Conservation (phyloP, 2,329 filamentous ascomycete species). For the Fusarium succisae region DNA sequence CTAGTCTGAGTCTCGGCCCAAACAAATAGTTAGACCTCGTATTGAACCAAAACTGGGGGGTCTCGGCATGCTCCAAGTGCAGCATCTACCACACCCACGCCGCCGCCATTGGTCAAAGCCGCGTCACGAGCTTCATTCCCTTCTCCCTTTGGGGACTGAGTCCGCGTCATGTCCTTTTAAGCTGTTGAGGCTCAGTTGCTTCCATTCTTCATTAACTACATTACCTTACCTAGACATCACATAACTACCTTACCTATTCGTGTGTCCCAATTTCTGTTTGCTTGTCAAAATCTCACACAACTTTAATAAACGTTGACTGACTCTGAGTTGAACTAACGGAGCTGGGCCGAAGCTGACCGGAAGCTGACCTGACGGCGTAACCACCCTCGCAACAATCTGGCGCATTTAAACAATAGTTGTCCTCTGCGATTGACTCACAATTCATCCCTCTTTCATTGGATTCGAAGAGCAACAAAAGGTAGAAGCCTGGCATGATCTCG, state of each 20-base stretch:
- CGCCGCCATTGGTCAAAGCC: conserved; percentile 26
- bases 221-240: neutral
- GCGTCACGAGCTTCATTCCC: conserved; percentile 34
- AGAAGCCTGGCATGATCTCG: neutral
- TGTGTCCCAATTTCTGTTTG: conserved; percentile 1
- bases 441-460: neutral
- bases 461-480: neutral
- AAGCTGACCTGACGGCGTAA: conserved; percentile 7
- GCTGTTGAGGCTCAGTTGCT: conserved; percentile 19
- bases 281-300: neutral
- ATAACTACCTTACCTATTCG: conserved; percentile 12
- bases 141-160: conserved; percentile 21
- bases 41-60: conserved; percentile 25
- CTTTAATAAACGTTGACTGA: neutral
- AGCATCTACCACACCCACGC: conserved; percentile 25
- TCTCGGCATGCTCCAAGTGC: conserved; percentile 32
- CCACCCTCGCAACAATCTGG: conserved; percentile 4
- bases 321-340: neutral
- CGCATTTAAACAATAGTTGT: conserved; percentile 2
- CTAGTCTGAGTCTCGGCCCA: conserved; percentile 9
- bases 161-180: conserved; percentile 29
- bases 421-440: neutral
- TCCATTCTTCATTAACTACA: neutral
- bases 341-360: neutral
- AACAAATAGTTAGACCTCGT: conserved; percentile 15